A percentile compares a stretch with the other conserved stretches of the same genome.
Evolutionary conservation across 495 filamentous ascomycete genomes (phyloP).

Genomic region (Trichocladium antarcticum): DNA sequence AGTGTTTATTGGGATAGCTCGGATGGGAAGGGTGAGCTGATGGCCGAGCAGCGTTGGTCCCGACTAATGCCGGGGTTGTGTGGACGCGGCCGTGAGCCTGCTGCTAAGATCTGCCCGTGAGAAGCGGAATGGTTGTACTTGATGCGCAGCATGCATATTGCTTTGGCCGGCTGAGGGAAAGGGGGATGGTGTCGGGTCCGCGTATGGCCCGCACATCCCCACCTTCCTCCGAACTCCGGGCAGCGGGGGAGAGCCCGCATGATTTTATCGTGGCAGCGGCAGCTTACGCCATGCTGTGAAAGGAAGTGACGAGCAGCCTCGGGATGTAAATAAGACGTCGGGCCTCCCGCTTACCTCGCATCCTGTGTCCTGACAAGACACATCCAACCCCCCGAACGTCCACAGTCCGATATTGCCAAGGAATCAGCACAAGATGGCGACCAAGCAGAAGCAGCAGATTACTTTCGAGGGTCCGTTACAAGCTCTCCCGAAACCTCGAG

Average conservation of each 20-base stretch:
- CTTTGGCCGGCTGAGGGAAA: not conserved
- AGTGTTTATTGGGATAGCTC: too few relatives aligned
- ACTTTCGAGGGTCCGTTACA: conserved; percentile 24
- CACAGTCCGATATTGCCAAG: not conserved
- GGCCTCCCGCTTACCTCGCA: not conserved
- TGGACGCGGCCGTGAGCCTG: too few relatives aligned
- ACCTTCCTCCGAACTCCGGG: conserved; percentile 20
- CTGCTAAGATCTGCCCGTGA: too few relatives aligned
- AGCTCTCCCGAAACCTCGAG: not conserved
- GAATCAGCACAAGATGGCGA: conserved; percentile 16
- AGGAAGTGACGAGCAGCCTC: not conserved
- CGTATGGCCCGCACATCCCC: conserved; percentile 23
- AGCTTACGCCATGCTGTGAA: not conserved
- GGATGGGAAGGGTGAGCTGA: too few relatives aligned
- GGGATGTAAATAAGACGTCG: conserved; percentile 4
- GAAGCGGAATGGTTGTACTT: too few relatives aligned
- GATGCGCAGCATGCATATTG: not conserved
- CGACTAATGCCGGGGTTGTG: too few relatives aligned
- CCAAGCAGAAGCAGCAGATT: conserved; percentile 19
- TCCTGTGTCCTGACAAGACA: not conserved
- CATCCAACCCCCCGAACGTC: too few relatives aligned
- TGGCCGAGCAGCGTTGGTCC: too few relatives aligned
- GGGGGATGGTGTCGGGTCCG: not conserved
- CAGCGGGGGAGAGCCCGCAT: conserved; percentile 2
- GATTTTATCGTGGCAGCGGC: not conserved